Evolutionary conservation across 176 grass and related monocot species (phyloP), one percentile per base, ranked within the genome.

Genomic region (Paspalum notatum): DNA sequence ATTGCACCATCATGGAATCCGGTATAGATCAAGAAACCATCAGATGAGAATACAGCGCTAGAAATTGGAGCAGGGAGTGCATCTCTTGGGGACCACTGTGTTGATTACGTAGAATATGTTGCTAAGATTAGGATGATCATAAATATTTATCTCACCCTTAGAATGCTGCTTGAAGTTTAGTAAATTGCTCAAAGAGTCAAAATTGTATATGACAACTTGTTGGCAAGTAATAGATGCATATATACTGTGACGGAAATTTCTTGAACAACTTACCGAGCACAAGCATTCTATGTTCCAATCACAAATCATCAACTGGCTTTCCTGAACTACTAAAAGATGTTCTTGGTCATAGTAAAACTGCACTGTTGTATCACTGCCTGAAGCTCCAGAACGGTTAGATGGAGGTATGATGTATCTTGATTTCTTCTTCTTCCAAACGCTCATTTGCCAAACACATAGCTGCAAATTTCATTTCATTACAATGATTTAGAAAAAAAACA

Each of bases 11-110:
- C 56, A 59, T 4, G 0, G 25, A 59, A 59, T 59, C 21, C 56
- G 6, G 56, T n/a, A 0, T 6, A 97, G n/a, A 97, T 75, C 70
- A 89, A 73, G 20, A 89, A 26, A 81, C 86, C 86, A 27, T 93
- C 94, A 61, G 88, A 85, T 7, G 94, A 97, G 78, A 91, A 97
- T 83, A 93, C 90, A 52, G 94, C 94, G 78, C 81, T 89, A 2
- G 94, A 93, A 76, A 79, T 72, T 75, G 94, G 94, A 73, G 91
- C 85, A 51, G 82, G 82, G n/a, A 94, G 89, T 59, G 82, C 76
- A 43, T 97, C 94, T 88, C 89, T 87, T 62, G 89, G 91, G 32
- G 40, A 88, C 91, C 94, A 97, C 94, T 97, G 84, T 47, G 79
- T 80, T 56, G 73, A 87, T 79, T 70, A 24, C 1, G 32, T 58